Conservation (phyloP, 2,329 filamentous ascomycete genomes). For the Fusarium sp. region DNA sequence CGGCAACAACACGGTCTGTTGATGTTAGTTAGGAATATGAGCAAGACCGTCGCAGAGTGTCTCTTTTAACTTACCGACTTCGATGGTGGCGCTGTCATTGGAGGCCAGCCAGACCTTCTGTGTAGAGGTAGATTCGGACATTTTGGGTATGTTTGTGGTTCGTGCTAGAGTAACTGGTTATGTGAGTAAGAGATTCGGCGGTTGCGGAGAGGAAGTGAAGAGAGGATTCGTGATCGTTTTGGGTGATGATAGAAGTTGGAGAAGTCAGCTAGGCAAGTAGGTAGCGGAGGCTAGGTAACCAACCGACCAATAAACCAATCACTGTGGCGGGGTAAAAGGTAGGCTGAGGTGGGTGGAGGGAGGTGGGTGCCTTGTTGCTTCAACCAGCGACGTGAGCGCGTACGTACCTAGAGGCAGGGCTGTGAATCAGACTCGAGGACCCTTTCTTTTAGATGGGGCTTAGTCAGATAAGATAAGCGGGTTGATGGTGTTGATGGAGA, state of each 20-base stretch:
- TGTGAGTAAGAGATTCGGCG: constrained; percentile 6
- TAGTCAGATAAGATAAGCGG: not conserved
- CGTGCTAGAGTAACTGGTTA: not conserved
- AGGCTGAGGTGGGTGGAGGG: constrained; percentile 33
- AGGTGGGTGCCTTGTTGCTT: not conserved
- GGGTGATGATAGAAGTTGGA: constrained; percentile 39
- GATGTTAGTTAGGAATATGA: constrained; percentile 24
- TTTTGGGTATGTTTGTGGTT: constrained; percentile 39
- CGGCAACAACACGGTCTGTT: constrained; percentile 82
- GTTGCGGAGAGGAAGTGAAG: not conserved
- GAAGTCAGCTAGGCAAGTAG: constrained; percentile 25
- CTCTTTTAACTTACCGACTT: constrained; percentile 54
- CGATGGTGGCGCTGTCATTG: constrained; percentile 60
- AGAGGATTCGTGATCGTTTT: constrained; percentile 10
- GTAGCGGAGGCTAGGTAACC: constrained; percentile 9
- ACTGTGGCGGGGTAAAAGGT: constrained; percentile 37
- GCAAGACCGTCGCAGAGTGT: constrained; percentile 16
- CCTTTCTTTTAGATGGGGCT: constrained; percentile 14
- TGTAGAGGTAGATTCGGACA: constrained; percentile 49
- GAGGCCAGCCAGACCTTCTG: constrained; percentile 61
- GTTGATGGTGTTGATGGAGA: not conserved
- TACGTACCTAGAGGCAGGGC: constrained; percentile 30
- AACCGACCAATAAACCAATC: constrained; percentile 30
- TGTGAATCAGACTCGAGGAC: constrained; percentile 18
- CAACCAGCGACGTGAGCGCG: constrained; percentile 9